A percentile compares a stretch with the other conserved stretches of the same genome.
Evolutionary conservation across 2,329 filamentous ascomycete genomes (phyloP).

Genomic region (Lizonia empirigonia): DNA sequence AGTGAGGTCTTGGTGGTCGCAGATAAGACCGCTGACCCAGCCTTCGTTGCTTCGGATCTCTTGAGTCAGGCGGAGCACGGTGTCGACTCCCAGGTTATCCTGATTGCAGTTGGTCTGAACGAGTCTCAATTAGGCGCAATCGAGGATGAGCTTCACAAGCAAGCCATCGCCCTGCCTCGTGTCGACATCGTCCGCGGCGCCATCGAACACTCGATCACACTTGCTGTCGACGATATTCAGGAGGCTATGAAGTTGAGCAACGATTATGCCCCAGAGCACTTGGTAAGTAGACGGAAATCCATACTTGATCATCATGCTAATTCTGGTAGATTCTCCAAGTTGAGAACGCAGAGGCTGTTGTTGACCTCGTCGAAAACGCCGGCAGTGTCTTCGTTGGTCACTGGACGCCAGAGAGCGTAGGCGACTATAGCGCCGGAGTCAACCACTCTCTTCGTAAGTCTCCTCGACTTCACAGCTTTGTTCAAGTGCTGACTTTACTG

Average conservation of each 20-base stretch:
- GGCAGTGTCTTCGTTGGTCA: slow-evolving; percentile 94
- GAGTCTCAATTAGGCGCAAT: slow-evolving; percentile 79
- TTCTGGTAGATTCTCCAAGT: slow-evolving; percentile 74
- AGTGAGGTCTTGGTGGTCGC: slow-evolving; percentile 97
- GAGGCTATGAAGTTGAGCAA: slow-evolving; percentile 85
- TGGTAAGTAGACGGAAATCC: slow-evolving; percentile 46
- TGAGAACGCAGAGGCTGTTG: slow-evolving; percentile 72
- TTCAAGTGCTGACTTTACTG: slow-evolving; percentile 13
- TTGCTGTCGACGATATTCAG: slow-evolving; percentile 74
- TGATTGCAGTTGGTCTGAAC: slow-evolving; percentile 80
- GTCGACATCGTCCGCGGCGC: slow-evolving; percentile 91
- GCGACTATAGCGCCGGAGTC: slow-evolving; percentile 96
- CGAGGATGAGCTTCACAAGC: slow-evolving; percentile 86
- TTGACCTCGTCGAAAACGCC: slow-evolving; percentile 85
- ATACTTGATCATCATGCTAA: background rate
- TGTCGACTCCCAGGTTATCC: slow-evolving; percentile 91
- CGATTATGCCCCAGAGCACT: slow-evolving; percentile 91
- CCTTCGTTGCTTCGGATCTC: slow-evolving; percentile 93
- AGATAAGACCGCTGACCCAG: slow-evolving; percentile 84
- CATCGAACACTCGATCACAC: slow-evolving; percentile 89
- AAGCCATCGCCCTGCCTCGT: slow-evolving; percentile 84
- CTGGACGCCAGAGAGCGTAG: slow-evolving; percentile 97
- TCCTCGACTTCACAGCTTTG: no score
- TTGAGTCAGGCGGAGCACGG: slow-evolving; percentile 97
- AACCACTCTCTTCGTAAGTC: slow-evolving; percentile 89